Conservation (phyloP, 257 asterid genomes). For the Nicotiana sylvestris region DNA sequence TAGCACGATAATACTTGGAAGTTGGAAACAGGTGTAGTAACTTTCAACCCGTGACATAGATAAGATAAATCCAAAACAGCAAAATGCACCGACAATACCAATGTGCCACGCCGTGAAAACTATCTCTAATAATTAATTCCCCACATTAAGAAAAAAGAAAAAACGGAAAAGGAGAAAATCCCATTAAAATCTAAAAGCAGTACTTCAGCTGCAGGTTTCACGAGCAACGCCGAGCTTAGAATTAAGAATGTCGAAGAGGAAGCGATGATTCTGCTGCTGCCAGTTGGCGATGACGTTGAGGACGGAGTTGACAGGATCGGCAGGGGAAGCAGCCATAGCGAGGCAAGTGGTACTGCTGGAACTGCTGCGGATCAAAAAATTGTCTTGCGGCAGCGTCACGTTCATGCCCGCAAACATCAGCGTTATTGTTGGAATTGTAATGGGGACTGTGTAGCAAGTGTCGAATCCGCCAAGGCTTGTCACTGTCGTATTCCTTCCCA, state of each 20-base stretch:
- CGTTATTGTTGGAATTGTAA: conserved; percentile 60
- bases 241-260: conserved; percentile 51
- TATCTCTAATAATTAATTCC: not conserved
- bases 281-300: conserved; percentile 64
- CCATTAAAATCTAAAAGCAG: not conserved
- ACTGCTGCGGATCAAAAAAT: conserved; percentile 69
- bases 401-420: conserved; percentile 83
- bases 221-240: conserved; percentile 64
- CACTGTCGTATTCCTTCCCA: conserved; percentile 56
- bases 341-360: conserved; percentile 51
- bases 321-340: conserved; percentile 70
- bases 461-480: conserved; percentile 84
- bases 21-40: not conserved
- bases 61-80: not conserved
- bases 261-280: conserved; percentile 83
- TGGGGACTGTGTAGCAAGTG: conserved; percentile 74
- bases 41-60: conserved; percentile 5
- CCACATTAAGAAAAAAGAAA: not conserved
- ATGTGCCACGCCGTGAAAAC: not conserved
- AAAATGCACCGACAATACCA: not conserved
- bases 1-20: not conserved
- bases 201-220: conserved; percentile 45
- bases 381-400: conserved; percentile 70
- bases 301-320: conserved; percentile 39
- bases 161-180: not conserved